Evolutionary conservation across 352 stramenopile genomes (phyloP).

Genomic region (Globisporangium megalacanthum): DNA sequence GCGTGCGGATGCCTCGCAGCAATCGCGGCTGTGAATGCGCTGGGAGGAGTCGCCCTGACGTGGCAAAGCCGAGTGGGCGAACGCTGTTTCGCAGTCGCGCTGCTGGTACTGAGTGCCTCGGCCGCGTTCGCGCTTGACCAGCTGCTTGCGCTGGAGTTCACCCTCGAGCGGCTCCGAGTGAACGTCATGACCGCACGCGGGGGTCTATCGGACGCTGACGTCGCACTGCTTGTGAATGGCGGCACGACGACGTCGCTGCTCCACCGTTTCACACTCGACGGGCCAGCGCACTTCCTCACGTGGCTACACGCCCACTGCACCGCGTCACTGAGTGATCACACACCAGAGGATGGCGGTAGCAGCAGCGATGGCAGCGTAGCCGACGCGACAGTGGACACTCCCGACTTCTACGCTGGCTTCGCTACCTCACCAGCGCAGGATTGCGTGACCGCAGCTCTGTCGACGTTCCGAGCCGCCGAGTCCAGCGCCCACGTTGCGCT

Average conservation of each 20-base stretch:
- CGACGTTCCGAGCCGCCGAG: constrained; percentile 3
- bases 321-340: not conserved
- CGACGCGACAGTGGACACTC: constrained; percentile 13
- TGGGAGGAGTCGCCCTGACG: constrained; percentile 18
- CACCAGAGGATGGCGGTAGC: not conserved
- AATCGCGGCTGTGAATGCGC: constrained; percentile 14
- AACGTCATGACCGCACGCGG: constrained; percentile 3
- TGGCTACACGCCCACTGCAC: constrained; percentile 30
- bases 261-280: constrained; percentile 47
- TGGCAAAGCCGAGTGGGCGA: constrained; percentile 16
- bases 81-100: constrained; percentile 9
- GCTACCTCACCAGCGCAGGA: constrained; percentile 5
- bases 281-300: constrained; percentile 32
- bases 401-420: constrained; percentile 32
- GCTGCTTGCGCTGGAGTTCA: constrained; percentile 20
- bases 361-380: not conserved
- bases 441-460: constrained; percentile 9
- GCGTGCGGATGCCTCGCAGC: not conserved
- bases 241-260: constrained; percentile 29
- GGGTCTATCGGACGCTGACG: constrained; percentile 16
- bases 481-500: not conserved
- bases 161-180: constrained; percentile 22
- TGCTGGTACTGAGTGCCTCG: constrained; percentile 13
- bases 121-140: constrained; percentile 21
- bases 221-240: constrained; percentile 34